These are phyloP conservation scores for Euphorbia schlechtendalii DNA, from an alignment of 441 rosid genomes.

Conservation along the genomic window DNA sequence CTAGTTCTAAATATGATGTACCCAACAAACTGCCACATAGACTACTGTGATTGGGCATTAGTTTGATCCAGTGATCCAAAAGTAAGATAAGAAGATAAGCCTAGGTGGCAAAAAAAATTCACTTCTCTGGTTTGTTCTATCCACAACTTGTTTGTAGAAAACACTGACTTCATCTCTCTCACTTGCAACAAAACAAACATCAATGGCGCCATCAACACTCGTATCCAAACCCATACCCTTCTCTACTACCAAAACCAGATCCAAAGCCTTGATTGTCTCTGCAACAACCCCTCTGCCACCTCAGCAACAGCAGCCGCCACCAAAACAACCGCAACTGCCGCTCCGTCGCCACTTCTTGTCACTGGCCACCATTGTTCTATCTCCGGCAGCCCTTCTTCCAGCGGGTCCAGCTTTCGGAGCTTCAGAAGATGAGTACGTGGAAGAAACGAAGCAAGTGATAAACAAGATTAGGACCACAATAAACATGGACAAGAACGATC, in stretches of 20 bases:
- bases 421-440: slow-evolving; percentile 63
- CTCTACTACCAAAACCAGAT: slow-evolving; percentile 32
- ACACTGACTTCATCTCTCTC: slow-evolving; percentile 6
- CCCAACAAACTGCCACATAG: not conserved
- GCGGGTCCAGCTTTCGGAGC: slow-evolving; percentile 43
- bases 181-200: slow-evolving; percentile 6
- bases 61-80: slow-evolving; percentile 30
- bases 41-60: slow-evolving; percentile 22
- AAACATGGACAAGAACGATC: slow-evolving; percentile 64
- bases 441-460: slow-evolving; percentile 68
- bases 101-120: slow-evolving; percentile 52
- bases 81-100: slow-evolving; percentile 76
- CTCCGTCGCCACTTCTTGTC: slow-evolving; percentile 54
- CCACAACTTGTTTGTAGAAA: slow-evolving; percentile 13
- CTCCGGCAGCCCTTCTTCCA: slow-evolving; percentile 17
- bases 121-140: slow-evolving; percentile 6
- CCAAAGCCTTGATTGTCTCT: slow-evolving; percentile 22
- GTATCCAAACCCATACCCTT: slow-evolving; percentile 41
- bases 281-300: slow-evolving; percentile 1
- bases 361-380: slow-evolving; percentile 24
- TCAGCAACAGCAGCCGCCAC: slow-evolving; percentile 13
- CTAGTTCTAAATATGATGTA: not conserved
- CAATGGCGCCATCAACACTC: slow-evolving; percentile 65
- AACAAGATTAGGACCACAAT: slow-evolving; percentile 63
- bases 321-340: not conserved